Conservation (phyloP, 768 basidiomycete genomes). For the Gelatoporia subvermispora region DNA sequence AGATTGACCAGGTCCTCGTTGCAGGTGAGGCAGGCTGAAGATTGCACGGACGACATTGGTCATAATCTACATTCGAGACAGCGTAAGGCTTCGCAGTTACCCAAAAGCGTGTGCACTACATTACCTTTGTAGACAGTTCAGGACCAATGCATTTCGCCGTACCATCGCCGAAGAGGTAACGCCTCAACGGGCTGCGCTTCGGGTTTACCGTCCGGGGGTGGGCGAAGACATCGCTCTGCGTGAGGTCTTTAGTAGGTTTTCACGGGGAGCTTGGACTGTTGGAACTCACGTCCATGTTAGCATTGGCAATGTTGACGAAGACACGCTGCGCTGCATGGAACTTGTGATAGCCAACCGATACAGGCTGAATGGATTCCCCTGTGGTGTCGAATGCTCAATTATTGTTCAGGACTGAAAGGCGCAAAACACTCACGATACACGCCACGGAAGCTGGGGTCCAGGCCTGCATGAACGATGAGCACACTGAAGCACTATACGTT, state of each 20-base stretch:
- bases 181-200: constrained; percentile 37
- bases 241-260: constrained; percentile 2
- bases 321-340: constrained; percentile 48
- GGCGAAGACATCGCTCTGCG: constrained; percentile 46
- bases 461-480: constrained; percentile 37
- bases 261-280: neutral
- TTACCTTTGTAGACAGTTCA: constrained; percentile 51
- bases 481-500: neutral
- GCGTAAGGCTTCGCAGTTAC: neutral
- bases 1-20: constrained; percentile 64
- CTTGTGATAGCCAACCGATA: constrained; percentile 35
- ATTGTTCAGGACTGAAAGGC: neutral
- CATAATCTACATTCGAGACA: constrained; percentile 37
- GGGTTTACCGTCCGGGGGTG: constrained; percentile 41
- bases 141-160: constrained; percentile 45
- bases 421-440: constrained; percentile 46
- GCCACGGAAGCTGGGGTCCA: constrained; percentile 71
- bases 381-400: neutral
- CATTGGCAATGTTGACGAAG: constrained; percentile 58
- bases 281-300: constrained; percentile 57
- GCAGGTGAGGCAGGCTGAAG: constrained; percentile 51
- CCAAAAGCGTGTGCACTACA: constrained; percentile 1
- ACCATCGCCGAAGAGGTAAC: constrained; percentile 46
- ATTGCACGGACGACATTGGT: constrained; percentile 61
- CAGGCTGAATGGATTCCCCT: constrained; percentile 47